These are phyloP conservation scores for Suillus fuscotomentosus DNA, from an alignment of 768 basidiomycete genomes.

Conservation along the genomic window DNA sequence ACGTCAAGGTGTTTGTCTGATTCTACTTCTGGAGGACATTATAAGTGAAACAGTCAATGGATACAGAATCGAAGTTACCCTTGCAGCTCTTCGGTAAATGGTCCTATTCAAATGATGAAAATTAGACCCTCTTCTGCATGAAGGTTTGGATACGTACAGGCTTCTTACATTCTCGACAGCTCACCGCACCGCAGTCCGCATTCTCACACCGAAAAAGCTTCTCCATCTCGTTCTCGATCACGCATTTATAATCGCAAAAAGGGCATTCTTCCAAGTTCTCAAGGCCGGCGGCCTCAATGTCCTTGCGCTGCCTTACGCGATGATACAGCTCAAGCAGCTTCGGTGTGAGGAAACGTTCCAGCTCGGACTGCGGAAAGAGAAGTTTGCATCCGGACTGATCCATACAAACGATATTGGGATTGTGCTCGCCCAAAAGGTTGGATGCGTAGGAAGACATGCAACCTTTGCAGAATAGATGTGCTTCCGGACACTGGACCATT, in stretches of 20 bases:
- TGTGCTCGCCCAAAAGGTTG: slow-evolving; percentile 62
- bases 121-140: background rate
- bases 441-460: slow-evolving; percentile 73
- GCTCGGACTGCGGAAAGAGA: slow-evolving; percentile 65
- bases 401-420: slow-evolving; percentile 73
- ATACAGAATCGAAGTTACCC: slow-evolving; percentile 37
- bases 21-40: slow-evolving; percentile 55
- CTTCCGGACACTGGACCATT: slow-evolving; percentile 88
- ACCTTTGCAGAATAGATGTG: slow-evolving; percentile 79
- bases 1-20: slow-evolving; percentile 73
- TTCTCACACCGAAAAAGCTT: slow-evolving; percentile 58
- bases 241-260: slow-evolving; percentile 83
- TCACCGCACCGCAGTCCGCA: slow-evolving; percentile 69
- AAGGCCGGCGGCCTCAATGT: slow-evolving; percentile 74
- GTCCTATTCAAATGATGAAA: slow-evolving; percentile 43
- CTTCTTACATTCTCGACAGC: slow-evolving; percentile 79
- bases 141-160: slow-evolving; percentile 40
- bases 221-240: slow-evolving; percentile 69
- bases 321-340: slow-evolving; percentile 73
- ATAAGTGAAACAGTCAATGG: slow-evolving; percentile 4
- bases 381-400: slow-evolving; percentile 72
- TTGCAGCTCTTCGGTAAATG: slow-evolving; percentile 81
- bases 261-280: slow-evolving; percentile 89
- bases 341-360: slow-evolving; percentile 61
- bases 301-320: slow-evolving; percentile 72